A percentile compares a stretch with the other conserved stretches of the same genome.
Evolutionary conservation across 1,139 yeast species (phyloP).

Genomic region (Lodderomyces oxycetoniae): DNA sequence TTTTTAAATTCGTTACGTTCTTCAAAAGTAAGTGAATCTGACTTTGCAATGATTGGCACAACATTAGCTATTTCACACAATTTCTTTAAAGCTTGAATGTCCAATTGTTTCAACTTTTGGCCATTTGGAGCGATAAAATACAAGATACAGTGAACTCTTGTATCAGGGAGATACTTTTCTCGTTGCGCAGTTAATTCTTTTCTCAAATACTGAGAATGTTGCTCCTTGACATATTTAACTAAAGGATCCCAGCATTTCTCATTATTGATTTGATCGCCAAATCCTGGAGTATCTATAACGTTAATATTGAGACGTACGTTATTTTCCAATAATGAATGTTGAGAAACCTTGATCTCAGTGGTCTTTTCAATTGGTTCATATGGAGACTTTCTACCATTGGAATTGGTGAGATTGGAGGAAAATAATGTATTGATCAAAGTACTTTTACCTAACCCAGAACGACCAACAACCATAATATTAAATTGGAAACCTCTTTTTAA

Average conservation of each 20-base stretch:
- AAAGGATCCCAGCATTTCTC: conserved; percentile 98
- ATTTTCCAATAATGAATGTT: conserved; percentile 71
- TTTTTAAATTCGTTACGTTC: conserved; percentile 80
- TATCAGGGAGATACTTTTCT: conserved; percentile 75
- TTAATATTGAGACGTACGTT: conserved; percentile 82
- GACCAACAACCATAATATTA: conserved; percentile 91
- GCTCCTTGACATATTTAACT: conserved; percentile 92
- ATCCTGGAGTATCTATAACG: conserved; percentile 95
- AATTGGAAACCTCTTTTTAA: conserved; percentile 92
- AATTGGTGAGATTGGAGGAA: conserved; percentile 70
- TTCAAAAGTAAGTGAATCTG: conserved; percentile 81
- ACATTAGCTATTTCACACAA: conserved; percentile 89
- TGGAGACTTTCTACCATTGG: conserved; percentile 64
- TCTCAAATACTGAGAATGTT: conserved; percentile 87
- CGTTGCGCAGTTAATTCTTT: conserved; percentile 96
- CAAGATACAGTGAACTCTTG: conserved; percentile 92
- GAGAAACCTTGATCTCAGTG: conserved; percentile 74
- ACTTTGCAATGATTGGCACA: conserved; percentile 79
- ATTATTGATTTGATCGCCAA: conserved; percentile 94
- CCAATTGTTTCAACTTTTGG: conserved; percentile 73
- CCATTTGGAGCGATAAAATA: conserved; percentile 90
- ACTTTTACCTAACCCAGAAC: conserved; percentile 92
- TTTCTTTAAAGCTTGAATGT: conserved; percentile 77
- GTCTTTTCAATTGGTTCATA: conserved; percentile 80
- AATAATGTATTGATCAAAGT: conserved; percentile 88